These are phyloP conservation scores for Ascochyta clinopodiicola DNA, from an alignment of 2,329 filamentous ascomycete species.

Conservation along the genomic window DNA sequence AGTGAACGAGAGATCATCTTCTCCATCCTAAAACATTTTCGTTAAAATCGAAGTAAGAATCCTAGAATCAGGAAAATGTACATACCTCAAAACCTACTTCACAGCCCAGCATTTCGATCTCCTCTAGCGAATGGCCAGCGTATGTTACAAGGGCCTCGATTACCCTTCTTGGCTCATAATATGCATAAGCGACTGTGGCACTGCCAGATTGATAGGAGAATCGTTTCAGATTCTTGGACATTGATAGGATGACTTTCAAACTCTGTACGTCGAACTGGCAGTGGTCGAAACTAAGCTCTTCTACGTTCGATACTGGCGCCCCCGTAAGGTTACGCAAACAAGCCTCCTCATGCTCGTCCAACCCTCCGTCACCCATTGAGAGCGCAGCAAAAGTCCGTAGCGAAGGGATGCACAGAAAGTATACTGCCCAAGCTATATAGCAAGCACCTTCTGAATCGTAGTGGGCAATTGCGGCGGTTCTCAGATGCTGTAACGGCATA, in stretches of 20 bases:
- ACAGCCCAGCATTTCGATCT: not conserved
- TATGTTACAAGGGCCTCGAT: slow-evolving; percentile 12
- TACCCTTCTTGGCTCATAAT: slow-evolving; percentile 14
- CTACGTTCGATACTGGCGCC: slow-evolving; percentile 14
- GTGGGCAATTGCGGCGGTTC: slow-evolving; percentile 17
- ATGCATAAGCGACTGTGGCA: not conserved
- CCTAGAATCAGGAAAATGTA: not conserved
- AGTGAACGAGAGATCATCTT: not conserved
- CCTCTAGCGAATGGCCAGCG: slow-evolving; percentile 13
- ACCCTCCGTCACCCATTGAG: slow-evolving; percentile 16
- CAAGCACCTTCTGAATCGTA: slow-evolving; percentile 12
- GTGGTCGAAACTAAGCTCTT: slow-evolving; percentile 15
- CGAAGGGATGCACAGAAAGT: slow-evolving; percentile 22
- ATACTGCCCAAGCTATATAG: slow-evolving; percentile 13
- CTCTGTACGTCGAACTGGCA: slow-evolving; percentile 12
- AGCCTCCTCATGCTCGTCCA: not conserved
- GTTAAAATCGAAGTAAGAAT: not conserved
- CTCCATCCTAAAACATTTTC: not conserved
- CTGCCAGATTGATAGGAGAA: slow-evolving; percentile 19
- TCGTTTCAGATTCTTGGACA: slow-evolving; percentile 15
- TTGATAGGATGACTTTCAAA: slow-evolving; percentile 10
- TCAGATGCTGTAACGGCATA: slow-evolving; percentile 23
- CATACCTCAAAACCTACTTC: not conserved
- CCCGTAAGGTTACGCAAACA: not conserved
- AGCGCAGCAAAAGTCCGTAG: slow-evolving; percentile 17